Percentiles rank a stretch among this genome's conserved stretches.
phyloP scores from a whole-genome alignment of 768 basidiomycete species.

The Boletus subcaerulescens region DNA sequence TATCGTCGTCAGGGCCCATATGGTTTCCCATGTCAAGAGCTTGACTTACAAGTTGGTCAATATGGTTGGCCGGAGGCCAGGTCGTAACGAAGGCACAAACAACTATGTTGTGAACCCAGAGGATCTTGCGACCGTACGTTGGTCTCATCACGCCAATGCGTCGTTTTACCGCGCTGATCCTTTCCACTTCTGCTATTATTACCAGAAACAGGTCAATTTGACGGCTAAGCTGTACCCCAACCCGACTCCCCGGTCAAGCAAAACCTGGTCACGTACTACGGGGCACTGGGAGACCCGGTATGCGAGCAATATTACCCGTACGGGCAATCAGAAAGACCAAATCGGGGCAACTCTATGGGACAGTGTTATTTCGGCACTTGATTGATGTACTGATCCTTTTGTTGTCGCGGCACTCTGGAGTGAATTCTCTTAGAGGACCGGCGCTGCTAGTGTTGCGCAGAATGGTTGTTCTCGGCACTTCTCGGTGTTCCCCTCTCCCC shows the following conservation, averaged over 20 bases:
- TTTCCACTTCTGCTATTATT: constrained; percentile 14
- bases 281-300: too few relatives aligned
- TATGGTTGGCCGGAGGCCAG: constrained; percentile 4
- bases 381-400: too few relatives aligned
- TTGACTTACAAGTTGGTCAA: not conserved
- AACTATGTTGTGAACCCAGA: constrained; percentile 10
- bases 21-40: not conserved
- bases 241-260: constrained; percentile 1
- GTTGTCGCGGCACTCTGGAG: too few relatives aligned
- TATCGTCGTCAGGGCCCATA: constrained; percentile 16
- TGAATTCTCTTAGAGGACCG: too few relatives aligned
- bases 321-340: too few relatives aligned
- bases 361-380: too few relatives aligned
- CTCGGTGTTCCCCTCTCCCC: too few relatives aligned
- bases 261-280: too few relatives aligned
- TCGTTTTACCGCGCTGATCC: not conserved
- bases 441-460: too few relatives aligned
- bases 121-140: constrained; percentile 12
- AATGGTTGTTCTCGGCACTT: too few relatives aligned
- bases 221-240: constrained; percentile 19
- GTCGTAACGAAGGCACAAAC: constrained; percentile 12
- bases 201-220: constrained; percentile 17
- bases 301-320: too few relatives aligned
- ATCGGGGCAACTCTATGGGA: too few relatives aligned
- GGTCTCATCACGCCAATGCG: not conserved